Conservation (phyloP, 768 basidiomycete genomes). For the Zangia roseola region DNA sequence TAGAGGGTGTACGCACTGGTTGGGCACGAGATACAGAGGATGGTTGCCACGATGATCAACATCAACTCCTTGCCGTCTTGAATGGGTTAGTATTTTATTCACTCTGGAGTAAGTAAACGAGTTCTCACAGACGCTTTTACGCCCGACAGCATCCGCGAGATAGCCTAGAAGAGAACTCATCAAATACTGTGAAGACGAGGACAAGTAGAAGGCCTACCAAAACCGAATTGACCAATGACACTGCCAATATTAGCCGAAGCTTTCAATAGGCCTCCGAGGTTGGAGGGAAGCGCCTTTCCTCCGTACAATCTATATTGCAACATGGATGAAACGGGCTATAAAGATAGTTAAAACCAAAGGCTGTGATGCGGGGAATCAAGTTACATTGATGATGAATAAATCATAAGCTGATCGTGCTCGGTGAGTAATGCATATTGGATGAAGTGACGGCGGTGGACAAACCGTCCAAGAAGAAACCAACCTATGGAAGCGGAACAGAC, state of each 20-base stretch:
- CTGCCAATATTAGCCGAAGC: constrained; percentile 71
- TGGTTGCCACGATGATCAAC: constrained; percentile 77
- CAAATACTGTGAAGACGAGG: not conserved
- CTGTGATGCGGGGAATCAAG: constrained; percentile 11
- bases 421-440: constrained; percentile 1
- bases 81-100: constrained; percentile 1
- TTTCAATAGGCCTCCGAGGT: constrained; percentile 62
- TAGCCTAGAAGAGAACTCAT: constrained; percentile 41
- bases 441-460: constrained; percentile 13
- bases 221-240: constrained; percentile 66
- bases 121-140: constrained; percentile 60
- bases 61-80: constrained; percentile 77
- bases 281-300: constrained; percentile 48
- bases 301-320: constrained; percentile 62
- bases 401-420: constrained; percentile 56
- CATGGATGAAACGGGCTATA: constrained; percentile 65
- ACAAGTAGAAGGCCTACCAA: constrained; percentile 39
- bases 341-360: not conserved
- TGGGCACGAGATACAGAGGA: constrained; percentile 63
- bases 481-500: constrained; percentile 32
- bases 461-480: constrained; percentile 75
- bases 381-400: constrained; percentile 67
- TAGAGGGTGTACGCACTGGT: constrained; percentile 39
- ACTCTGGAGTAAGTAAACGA: not conserved
- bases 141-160: constrained; percentile 63